Evolutionary conservation across 768 basidiomycete genomes (phyloP).

Genomic region (Sarcomyxa edulis): DNA sequence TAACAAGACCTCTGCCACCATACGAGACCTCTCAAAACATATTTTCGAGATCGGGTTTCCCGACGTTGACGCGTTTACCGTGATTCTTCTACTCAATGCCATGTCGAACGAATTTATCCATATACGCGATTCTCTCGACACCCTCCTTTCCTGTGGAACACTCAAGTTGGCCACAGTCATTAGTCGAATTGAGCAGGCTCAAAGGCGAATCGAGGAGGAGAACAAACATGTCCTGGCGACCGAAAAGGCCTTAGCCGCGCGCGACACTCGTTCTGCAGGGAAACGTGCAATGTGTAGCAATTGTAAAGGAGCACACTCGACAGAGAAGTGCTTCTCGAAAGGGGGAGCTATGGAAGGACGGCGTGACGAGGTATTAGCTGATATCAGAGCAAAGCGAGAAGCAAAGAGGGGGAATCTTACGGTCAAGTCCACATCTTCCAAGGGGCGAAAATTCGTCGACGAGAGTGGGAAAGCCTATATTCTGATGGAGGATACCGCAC

Average conservation of each 20-base stretch:
- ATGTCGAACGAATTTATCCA: slow-evolving; percentile 6
- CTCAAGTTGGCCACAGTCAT: too few species aligned
- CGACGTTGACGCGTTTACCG: slow-evolving; percentile 8
- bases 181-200: not conserved
- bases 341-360: slow-evolving; percentile 7
- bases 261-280: not conserved
- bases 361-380: slow-evolving; percentile 2
- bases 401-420: not conserved
- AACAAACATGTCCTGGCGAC: not conserved
- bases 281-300: slow-evolving; percentile 1
- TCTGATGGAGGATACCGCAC: not conserved
- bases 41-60: slow-evolving; percentile 15
- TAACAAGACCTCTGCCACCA: not conserved
- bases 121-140: slow-evolving; percentile 8
- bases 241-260: too few species aligned
- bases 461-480: slow-evolving; percentile 1
- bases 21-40: slow-evolving; percentile 9
- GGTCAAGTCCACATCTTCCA: not conserved
- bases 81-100: slow-evolving; percentile 10
- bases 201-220: not conserved
- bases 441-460: not conserved
- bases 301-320: slow-evolving; percentile 3
- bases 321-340: slow-evolving; percentile 3
- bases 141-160: not conserved
- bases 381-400: not conserved